phyloP scores from a whole-genome alignment of 2,329 filamentous ascomycete species.

The Aureobasidium sp. region DNA sequence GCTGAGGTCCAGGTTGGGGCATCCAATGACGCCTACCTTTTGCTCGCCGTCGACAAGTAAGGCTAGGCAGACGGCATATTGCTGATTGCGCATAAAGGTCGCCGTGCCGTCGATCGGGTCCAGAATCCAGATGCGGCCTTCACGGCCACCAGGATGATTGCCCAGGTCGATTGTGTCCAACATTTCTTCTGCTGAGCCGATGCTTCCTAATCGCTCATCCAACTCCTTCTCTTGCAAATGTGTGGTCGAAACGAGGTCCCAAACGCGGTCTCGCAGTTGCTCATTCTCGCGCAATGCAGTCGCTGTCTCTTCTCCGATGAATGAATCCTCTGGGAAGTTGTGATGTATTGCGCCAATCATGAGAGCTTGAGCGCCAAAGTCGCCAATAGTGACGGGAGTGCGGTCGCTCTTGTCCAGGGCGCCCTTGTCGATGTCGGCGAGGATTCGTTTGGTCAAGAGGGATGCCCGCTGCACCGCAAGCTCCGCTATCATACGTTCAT shows the following conservation, averaged over 20 bases:
- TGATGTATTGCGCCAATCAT: constrained; percentile 49
- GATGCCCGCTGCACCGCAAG: constrained; percentile 79
- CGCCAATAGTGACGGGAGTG: constrained; percentile 55
- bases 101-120: constrained; percentile 59
- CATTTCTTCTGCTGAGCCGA: constrained; percentile 46
- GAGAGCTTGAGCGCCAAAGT: constrained; percentile 56
- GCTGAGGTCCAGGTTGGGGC: constrained; percentile 49
- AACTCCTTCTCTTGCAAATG: constrained; percentile 28
- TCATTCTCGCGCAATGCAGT: constrained; percentile 43
- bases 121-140: constrained; percentile 50
- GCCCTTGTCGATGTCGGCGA: constrained; percentile 41
- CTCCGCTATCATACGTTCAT: constrained; percentile 74
- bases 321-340: constrained; percentile 48
- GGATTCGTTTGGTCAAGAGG: constrained; percentile 48
- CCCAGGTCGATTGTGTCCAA: constrained; percentile 55
- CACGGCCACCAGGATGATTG: constrained; percentile 33
- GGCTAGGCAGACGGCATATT: constrained; percentile 55
- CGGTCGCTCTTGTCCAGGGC: constrained; percentile 50
- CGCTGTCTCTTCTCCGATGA: constrained; percentile 55
- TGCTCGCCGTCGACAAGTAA: constrained; percentile 51
- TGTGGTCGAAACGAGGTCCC: constrained; percentile 42
- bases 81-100: constrained; percentile 52
- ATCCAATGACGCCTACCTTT: constrained; percentile 52
- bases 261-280: constrained; percentile 45
- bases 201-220: constrained; percentile 32